phyloP scores from a whole-genome alignment of 371 early-diverging fungal species.

The Lichtheimia hyalospora region DNA sequence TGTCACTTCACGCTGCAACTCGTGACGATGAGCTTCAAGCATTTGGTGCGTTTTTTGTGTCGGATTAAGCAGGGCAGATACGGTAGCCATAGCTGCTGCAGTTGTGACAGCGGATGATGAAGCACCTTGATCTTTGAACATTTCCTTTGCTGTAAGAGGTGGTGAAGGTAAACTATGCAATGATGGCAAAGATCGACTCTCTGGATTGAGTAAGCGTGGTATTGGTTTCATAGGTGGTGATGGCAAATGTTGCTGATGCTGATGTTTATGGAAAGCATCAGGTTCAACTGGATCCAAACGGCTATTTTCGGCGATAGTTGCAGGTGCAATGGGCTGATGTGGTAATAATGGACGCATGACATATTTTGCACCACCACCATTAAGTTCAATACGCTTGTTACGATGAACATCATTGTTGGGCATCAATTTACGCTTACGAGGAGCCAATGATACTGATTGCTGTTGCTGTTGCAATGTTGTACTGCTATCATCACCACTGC shows the following conservation, averaged over 20 bases:
- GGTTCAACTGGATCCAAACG: constrained; percentile 38
- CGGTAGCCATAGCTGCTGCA: constrained; percentile 27
- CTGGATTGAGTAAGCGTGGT: constrained; percentile 37
- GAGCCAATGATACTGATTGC: too few relatives aligned
- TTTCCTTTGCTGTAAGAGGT: constrained; percentile 34
- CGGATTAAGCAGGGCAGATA: constrained; percentile 36
- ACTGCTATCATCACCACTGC: constrained; percentile 2
- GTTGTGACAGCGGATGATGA: constrained; percentile 11
- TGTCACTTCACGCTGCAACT: constrained; percentile 62
- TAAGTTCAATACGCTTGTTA: constrained; percentile 24
- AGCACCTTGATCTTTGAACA: constrained; percentile 6
- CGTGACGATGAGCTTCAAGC: constrained; percentile 60
- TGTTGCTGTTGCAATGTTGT: too few relatives aligned
- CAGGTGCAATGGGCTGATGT: constrained; percentile 7
- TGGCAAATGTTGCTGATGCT: constrained; percentile 21
- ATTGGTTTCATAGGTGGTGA: constrained; percentile 46
- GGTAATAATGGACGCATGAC: constrained; percentile 30
- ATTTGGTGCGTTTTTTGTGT: constrained; percentile 38
- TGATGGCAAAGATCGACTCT: constrained; percentile 13
- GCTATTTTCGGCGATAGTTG: neutral
- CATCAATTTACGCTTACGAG: constrained; percentile 16
- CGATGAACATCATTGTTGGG: constrained; percentile 8
- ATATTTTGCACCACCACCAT: constrained; percentile 9
- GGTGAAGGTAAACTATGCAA: constrained; percentile 41
- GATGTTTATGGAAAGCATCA: constrained; percentile 28